A percentile compares a stretch with the other conserved stretches of the same genome.
phyloP scores from a whole-genome alignment of 176 grass and related monocot species.

The Pontederia crassipes region DNA sequence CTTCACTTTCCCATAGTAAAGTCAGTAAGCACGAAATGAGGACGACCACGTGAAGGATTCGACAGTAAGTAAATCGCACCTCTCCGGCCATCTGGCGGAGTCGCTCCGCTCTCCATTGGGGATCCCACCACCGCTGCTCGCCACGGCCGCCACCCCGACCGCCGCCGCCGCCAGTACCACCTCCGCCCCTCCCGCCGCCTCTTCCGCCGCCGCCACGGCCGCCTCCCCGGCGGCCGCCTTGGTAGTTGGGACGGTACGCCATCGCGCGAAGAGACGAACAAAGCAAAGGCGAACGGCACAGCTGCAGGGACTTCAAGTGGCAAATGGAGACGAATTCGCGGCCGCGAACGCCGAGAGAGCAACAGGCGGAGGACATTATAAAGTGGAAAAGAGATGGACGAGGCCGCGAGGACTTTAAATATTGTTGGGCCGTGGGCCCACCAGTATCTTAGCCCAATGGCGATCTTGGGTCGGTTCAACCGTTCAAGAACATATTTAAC shows the following conservation, averaged over 20 bases:
- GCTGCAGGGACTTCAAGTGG: not conserved
- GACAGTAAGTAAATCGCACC: conserved; percentile 19
- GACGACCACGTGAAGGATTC: not conserved
- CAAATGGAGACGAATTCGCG: not conserved
- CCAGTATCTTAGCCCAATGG: not conserved
- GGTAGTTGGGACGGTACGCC: conserved; percentile 54
- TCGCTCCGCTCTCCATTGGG: conserved; percentile 72
- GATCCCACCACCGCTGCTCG: conserved; percentile 89
- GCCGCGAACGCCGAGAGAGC: not conserved
- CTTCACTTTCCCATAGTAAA: not conserved
- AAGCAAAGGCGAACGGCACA: conserved; percentile 1
- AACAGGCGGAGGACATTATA: not conserved
- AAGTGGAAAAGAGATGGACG: not conserved
- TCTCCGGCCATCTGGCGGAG: conserved; percentile 68
- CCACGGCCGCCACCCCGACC: conserved; percentile 41
- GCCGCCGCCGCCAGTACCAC: conserved; percentile 17
- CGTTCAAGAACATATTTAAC: not conserved
- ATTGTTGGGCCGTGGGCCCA: not conserved
- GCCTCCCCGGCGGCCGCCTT: conserved; percentile 46
- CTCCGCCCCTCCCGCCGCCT: conserved; percentile 16
- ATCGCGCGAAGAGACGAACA: conserved; percentile 23
- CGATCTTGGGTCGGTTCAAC: not conserved
- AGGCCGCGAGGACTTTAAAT: not conserved
- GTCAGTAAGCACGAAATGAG: not conserved
- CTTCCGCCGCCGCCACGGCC: conserved; percentile 30